A percentile compares a stretch with the other conserved stretches of the same genome.
Conservation (phyloP, 768 basidiomycete species). For the Auriculariales sp. region DNA sequence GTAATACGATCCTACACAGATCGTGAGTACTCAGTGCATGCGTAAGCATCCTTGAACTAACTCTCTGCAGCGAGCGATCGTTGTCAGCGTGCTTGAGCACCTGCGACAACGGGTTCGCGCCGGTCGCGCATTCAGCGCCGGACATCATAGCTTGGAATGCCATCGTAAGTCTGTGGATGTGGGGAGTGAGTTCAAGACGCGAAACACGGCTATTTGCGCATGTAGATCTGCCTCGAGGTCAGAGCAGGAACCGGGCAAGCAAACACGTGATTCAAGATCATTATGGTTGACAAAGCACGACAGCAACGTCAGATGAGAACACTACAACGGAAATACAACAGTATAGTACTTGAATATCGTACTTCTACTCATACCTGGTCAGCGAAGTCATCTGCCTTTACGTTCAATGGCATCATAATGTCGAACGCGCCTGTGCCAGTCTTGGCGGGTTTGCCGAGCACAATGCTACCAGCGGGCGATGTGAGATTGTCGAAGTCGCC, state of each 20-base stretch:
- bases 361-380: too few relatives aligned
- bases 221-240: too few relatives aligned
- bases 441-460: constrained; percentile 69
- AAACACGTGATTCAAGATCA: too few relatives aligned
- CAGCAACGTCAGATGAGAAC: too few relatives aligned
- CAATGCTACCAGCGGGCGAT: constrained; percentile 84
- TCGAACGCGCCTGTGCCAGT: constrained; percentile 97
- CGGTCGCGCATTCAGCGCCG: constrained; percentile 77
- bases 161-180: constrained; percentile 3
- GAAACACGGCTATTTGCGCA: too few relatives aligned
- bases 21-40: constrained; percentile 1
- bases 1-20: constrained; percentile 44
- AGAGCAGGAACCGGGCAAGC: too few relatives aligned
- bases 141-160: constrained; percentile 39
- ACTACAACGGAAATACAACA: too few relatives aligned
- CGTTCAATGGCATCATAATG: constrained; percentile 45
- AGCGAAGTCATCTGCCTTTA: too few relatives aligned
- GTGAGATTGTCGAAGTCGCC: constrained; percentile 92
- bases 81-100: constrained; percentile 82
- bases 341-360: too few relatives aligned
- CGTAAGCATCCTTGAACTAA: constrained; percentile 19
- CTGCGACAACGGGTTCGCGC: constrained; percentile 75
- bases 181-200: too few relatives aligned
- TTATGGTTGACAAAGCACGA: too few relatives aligned
- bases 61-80: constrained; percentile 80